phyloP scores from a whole-genome alignment of 371 early-diverging fungal species.

The Paraphysoderma sedebokerense region DNA sequence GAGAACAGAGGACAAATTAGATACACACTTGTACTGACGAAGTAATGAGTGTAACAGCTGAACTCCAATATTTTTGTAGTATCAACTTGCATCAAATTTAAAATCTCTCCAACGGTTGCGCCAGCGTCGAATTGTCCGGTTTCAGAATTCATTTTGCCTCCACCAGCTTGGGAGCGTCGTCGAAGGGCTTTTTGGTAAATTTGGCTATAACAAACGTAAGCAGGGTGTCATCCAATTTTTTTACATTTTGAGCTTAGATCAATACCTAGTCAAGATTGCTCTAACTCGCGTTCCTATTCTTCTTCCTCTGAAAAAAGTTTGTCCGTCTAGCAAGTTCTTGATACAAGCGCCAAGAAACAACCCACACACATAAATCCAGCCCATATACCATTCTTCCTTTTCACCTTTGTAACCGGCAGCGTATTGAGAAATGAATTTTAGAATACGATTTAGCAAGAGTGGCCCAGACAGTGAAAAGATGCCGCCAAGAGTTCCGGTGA shows the following conservation, averaged over 20 bases:
- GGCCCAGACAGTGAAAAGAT: too few relatives aligned
- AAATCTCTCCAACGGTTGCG: background rate
- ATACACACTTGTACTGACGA: background rate
- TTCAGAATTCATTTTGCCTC: background rate
- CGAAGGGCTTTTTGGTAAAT: background rate
- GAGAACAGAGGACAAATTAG: background rate
- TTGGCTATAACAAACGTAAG: too few relatives aligned
- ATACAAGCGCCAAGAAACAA: background rate
- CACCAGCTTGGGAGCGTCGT: background rate
- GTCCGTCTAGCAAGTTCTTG: background rate
- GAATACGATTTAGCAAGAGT: background rate
- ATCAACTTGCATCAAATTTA: conserved; percentile 1
- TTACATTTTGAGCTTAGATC: too few relatives aligned
- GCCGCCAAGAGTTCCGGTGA: too few relatives aligned
- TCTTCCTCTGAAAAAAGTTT: background rate
- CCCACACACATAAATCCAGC: background rate
- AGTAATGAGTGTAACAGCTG: background rate
- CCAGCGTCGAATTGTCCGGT: background rate
- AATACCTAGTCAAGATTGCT: background rate
- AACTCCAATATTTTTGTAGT: background rate
- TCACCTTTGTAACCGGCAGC: background rate
- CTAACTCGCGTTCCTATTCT: background rate
- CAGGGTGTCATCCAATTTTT: too few relatives aligned
- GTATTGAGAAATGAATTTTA: background rate
- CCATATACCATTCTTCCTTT: background rate